Evolutionary conservation across 202 grass and related monocot species (phyloP), one percentile per base, ranked within the genome.

Genomic region (Musa balbisiana): DNA sequence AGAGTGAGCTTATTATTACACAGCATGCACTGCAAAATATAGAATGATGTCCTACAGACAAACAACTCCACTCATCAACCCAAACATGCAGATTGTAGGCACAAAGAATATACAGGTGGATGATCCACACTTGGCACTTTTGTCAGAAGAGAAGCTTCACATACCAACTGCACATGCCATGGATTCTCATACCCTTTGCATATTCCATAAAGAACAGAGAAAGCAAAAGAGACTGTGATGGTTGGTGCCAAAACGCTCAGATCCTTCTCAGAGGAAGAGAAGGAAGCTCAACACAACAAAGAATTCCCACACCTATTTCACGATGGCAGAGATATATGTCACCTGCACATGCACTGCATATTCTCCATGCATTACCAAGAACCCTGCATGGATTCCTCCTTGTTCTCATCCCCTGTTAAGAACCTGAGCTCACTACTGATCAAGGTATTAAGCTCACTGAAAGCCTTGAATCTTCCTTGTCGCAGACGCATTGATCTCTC

Each of bases 401-500:
- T 33, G 43, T 69, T 75, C 62, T 65, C 11, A 51, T 75, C 17
- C 56, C 13, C 3, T 60, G 19, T 60, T 21, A 60, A 8, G 19
- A 60, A 60, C 56, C 17, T 60, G 56, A 60, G 15, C 56, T 60
- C 16, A 21, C 33, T 43, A 43, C 5, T 43, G 33, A 43, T 43
- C 33, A 43, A 5, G 33, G 33, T 4, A 43, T 43, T 43, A 43
- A 43, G 29, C 3, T 33, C 3, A 33, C 29, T 33, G 29, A 33
- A 33, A 33, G 33, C 33, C 33, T 43, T 43, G 33, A 43, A 43
- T 43, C 33, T 43, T 43, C 33, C 33, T 43, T 43, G 5, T 43
- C 33, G 33, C 33, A 43, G 33, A n/a, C 16, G 16, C 5, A 60
- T 60, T 17, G 15, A 20, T 60, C 56, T 60, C 56, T 93, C 82